Evolutionary conservation across 75 land plant genomes (phyloP).

Genomic region (Chamaecyparis obtusa): DNA sequence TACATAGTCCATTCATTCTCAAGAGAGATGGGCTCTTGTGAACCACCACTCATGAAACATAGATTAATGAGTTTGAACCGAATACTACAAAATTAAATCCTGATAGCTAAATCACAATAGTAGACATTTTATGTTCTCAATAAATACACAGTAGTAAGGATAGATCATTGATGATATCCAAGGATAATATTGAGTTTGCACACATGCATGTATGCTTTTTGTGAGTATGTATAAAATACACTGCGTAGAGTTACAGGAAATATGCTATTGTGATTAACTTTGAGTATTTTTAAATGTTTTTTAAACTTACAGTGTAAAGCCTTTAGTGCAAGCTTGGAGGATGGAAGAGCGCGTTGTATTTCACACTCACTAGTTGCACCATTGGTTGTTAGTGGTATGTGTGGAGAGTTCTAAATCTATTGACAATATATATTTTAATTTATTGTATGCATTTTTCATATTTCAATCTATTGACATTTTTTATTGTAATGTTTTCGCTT

Average conservation of each 20-base stretch:
- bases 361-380: conserved; percentile 4
- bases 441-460: background rate
- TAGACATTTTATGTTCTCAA: no score
- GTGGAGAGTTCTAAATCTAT: background rate
- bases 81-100: no score
- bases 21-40: no score
- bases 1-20: no score
- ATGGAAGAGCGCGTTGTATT: conserved; percentile 10
- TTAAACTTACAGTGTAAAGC: background rate
- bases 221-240: background rate
- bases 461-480: background rate
- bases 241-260: background rate
- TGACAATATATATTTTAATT: background rate
- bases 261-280: background rate
- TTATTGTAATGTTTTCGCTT: background rate
- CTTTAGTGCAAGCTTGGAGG: background rate
- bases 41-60: no score
- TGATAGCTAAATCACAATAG: no score
- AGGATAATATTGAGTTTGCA: background rate
- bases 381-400: conserved; percentile 12
- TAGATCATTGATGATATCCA: no score
- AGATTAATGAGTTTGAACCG: no score
- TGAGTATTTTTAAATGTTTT: background rate
- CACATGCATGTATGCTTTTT: background rate
- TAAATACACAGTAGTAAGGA: no score